These are phyloP conservation scores for Raphidocelis subcapitata DNA, from an alignment of 139 green algal species.

Conservation along the genomic window DNA sequence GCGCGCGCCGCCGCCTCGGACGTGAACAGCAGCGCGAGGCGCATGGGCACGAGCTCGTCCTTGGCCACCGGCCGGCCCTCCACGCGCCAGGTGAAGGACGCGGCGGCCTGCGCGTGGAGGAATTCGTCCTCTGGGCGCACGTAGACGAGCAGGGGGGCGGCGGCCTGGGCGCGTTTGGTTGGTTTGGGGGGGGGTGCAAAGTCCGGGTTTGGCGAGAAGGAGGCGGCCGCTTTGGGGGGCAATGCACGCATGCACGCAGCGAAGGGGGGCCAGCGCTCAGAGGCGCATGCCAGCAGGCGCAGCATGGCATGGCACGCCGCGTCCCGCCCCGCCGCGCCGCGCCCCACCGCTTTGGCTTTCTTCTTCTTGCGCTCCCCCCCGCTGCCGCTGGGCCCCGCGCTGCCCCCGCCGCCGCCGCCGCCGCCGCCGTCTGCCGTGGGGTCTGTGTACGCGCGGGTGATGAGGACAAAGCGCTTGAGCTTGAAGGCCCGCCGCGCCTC, in stretches of 20 bases:
- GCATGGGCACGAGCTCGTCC: slow-evolving; percentile 56
- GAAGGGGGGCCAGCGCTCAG: too few species aligned
- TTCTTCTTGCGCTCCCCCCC: slow-evolving; percentile 2
- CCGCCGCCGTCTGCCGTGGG: slow-evolving; percentile 10
- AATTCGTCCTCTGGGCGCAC: slow-evolving; percentile 87
- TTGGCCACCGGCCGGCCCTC: slow-evolving; percentile 47
- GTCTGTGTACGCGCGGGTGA: slow-evolving; percentile 66
- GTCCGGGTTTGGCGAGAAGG: too few species aligned
- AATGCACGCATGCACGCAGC: too few species aligned
- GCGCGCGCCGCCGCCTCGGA: slow-evolving; percentile 29
- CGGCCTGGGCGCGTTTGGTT: background rate
- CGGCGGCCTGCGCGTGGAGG: slow-evolving; percentile 63
- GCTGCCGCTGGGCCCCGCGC: background rate
- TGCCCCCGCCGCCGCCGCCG: background rate
- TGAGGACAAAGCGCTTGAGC: slow-evolving; percentile 64
- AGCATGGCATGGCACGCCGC: too few species aligned
- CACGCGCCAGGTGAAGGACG: slow-evolving; percentile 69
- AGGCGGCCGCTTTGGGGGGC: too few species aligned
- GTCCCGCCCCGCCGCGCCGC: too few species aligned
- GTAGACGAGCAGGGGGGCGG: slow-evolving; percentile 62
- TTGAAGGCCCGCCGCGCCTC: slow-evolving; percentile 49
- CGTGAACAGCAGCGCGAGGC: slow-evolving; percentile 55
- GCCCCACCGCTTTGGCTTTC: background rate
- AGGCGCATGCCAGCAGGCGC: too few species aligned
- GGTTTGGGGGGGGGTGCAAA: too few species aligned